Base-by-base conservation (phyloP, 2,329 filamentous ascomycete species). In the Botrytis medusae region DNA sequence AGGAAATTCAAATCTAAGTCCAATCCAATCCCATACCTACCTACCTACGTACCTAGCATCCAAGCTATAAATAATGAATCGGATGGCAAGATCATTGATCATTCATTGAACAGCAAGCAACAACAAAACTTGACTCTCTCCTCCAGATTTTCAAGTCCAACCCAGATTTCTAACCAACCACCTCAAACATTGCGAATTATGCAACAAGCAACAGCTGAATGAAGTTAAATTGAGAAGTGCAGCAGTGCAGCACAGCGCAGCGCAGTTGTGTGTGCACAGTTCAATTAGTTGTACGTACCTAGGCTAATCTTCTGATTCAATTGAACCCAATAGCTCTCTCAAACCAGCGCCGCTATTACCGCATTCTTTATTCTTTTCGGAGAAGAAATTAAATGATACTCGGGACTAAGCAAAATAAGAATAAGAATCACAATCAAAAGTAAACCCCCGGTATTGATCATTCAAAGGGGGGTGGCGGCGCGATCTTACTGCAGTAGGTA, bases 221-320 rank as follows among this genome's bases (percentile, higher is more conserved):
- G 60, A 62, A 62, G 60, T 62, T 62, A n/a, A 40, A 42, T 40
- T 62, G 60, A 14, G 34, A 42, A 42, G 22, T 62, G 51, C 51
- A 57, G 51, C 48, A 54, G 48, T 54, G 37, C 37, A 37, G 37
- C 37, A 9, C 42, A 44, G 42, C 37, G 18, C 42, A 18, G 42
- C 25, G 42, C 42, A 44, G 42, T 16, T n/a, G 14, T 29, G 48
- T 54, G 51, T 57, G 60, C 60, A 62, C 60, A 62, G 37, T 62
- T 42, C 60, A 42, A 37, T 62, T 61, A 40, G 60, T n/a, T n/a
- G 60, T 40, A 62, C 34, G 60, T 62, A 62, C 60, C 22, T 62
- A 40, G 59, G 37, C 34, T 61, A 61, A 40, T 61, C n/a, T 61
- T 61, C n/a, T 40, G 59, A 61, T 61, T 61, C 59, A 61, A 61